Base-by-base conservation (phyloP, 148 eudicot species). In the Beta vulgaris region DNA sequence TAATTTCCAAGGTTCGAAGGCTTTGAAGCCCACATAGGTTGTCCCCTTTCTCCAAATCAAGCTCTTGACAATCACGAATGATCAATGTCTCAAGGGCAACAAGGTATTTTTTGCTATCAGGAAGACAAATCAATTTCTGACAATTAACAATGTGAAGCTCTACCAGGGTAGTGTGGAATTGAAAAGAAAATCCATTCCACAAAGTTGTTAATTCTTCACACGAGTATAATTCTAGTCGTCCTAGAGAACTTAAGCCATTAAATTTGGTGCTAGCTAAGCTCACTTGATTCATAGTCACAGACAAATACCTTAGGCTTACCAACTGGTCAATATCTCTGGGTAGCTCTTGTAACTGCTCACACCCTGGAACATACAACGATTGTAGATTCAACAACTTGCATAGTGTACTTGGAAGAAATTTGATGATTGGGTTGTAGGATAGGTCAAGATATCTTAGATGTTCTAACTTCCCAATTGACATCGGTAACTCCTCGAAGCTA, bases 381-480 rank as follows among this genome's bases (percentile, higher is more conserved):
- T 85, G 83, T 57, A 87, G 70, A 43, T 84, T 85, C 39, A 84
- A 55, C 23, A 87, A 86, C 69, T 82, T 81, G 81, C 85, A 82
- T 13, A 83, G 18, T 34, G 88, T 72, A 21, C 63, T 48, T 0
- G 90, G 90, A 68, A 87, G 83, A 49, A 71, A 16, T 82, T 78
- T 85, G 61, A 87, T 53, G 19, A 68, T 78, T 29, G 62, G 44
- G 35, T 79, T 82, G 46, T 73, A 26, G 23, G 81, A 68, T 39
- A 87, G 63, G 77, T 79, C 72, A n/a, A 87, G 85, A 59, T 71
- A 80, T 42, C 87, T 81, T 60, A 87, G 66, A 25, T 83, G 84
- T 65, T 75, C 83, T 60, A 87, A 40, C 7, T 71, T 66, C 35
- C 90, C 86, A 16, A 87, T 76, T 39, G 85, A 83, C 16, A 54